These are phyloP conservation scores for Penicillium flavigenum DNA, from an alignment of 495 filamentous ascomycete genomes.

Conservation along the genomic window DNA sequence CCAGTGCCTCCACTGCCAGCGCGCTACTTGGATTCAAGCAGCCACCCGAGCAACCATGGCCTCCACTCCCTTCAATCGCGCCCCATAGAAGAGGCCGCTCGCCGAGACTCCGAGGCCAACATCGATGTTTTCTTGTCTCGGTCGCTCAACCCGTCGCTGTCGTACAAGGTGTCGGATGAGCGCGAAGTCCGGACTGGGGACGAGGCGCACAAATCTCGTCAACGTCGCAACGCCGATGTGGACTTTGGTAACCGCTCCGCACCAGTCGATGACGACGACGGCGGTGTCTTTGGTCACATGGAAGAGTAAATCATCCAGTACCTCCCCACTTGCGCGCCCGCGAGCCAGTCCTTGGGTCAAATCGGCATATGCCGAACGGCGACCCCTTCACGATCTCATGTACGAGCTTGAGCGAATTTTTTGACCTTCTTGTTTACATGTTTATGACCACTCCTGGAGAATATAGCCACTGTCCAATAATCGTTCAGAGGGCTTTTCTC, in stretches of 20 bases:
- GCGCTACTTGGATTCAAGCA: slow-evolving; percentile 42
- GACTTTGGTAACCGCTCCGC: slow-evolving; percentile 66
- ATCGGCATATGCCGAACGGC: slow-evolving; percentile 13
- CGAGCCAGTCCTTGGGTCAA: slow-evolving; percentile 4
- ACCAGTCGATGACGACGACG: slow-evolving; percentile 85
- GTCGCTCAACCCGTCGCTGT: slow-evolving; percentile 48
- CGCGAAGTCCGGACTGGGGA: slow-evolving; percentile 40
- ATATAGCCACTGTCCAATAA: slow-evolving; percentile 5
- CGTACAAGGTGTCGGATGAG: slow-evolving; percentile 51
- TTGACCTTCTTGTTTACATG: slow-evolving; percentile 34
- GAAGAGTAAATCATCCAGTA: slow-evolving; percentile 63
- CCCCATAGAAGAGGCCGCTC: slow-evolving; percentile 41
- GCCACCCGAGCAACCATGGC: slow-evolving; percentile 30
- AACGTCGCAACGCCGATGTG: slow-evolving; percentile 68
- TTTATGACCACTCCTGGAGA: slow-evolving; percentile 23
- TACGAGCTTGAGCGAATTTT: slow-evolving; percentile 46
- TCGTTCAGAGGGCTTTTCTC: slow-evolving; percentile 15
- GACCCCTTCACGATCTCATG: slow-evolving; percentile 39
- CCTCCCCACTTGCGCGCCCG: slow-evolving; percentile 2
- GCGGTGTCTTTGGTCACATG: slow-evolving; percentile 94
- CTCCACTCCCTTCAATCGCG: slow-evolving; percentile 28
- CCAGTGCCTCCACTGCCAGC: slow-evolving; percentile 82
- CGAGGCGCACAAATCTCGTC: slow-evolving; percentile 47
- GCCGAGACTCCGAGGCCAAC: slow-evolving; percentile 37
- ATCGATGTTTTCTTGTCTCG: slow-evolving; percentile 35